These are phyloP conservation scores for Fusarium redolens DNA, from an alignment of 2,329 filamentous ascomycete genomes.

Conservation along the genomic window DNA sequence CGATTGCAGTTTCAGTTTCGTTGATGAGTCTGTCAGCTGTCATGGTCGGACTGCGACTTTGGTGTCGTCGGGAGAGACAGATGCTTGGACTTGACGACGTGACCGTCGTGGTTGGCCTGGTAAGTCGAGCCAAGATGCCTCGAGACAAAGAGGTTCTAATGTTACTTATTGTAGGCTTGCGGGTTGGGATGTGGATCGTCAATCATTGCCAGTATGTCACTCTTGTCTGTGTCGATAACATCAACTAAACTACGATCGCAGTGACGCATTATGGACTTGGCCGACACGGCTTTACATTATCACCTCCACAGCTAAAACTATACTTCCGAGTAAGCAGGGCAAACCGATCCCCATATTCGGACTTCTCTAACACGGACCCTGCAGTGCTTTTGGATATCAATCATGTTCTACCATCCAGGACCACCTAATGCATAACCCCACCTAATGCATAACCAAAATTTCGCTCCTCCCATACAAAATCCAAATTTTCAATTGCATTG, in stretches of 20 bases:
- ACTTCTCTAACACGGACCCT: fast-evolving
- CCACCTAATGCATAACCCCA: no score
- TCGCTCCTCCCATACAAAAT: no score
- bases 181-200: conserved; percentile 19
- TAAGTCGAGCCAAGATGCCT: fast-evolving
- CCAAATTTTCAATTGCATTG: no score
- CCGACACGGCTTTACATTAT: conserved; percentile 22
- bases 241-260: background rate
- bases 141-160: background rate
- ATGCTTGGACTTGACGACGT: conserved; percentile 23
- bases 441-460: no score
- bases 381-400: conserved; percentile 36
- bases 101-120: conserved; percentile 5
- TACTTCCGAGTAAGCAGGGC: background rate
- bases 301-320: background rate
- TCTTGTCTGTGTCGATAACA: fast-evolving
- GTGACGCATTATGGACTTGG: conserved; percentile 38
- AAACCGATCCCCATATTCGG: fast-evolving
- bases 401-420: conserved; percentile 38
- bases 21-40: conserved; percentile 11
- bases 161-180: background rate
- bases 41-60: conserved; percentile 24
- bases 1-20: background rate
- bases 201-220: conserved; percentile 18
- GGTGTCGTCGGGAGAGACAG: conserved; percentile 14